Conservation (phyloP, 106 monocot species). For the Apostasia shenzhenica region DNA sequence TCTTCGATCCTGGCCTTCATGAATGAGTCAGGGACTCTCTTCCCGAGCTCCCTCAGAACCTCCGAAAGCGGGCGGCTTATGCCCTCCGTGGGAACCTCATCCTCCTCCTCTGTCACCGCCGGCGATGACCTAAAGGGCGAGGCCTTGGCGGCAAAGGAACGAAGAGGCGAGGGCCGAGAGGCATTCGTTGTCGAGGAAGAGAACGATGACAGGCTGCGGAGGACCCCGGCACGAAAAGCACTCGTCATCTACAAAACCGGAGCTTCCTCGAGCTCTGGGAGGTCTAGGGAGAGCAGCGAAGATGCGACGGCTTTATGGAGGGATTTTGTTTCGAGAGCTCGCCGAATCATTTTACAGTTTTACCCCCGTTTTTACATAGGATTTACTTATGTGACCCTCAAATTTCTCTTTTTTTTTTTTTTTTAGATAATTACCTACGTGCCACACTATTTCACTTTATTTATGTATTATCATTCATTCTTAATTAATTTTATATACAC, state of each 20-base stretch:
- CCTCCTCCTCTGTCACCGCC: slow-evolving; percentile 16
- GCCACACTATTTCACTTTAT: too few relatives aligned
- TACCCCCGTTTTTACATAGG: too few relatives aligned
- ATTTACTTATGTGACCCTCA: too few relatives aligned
- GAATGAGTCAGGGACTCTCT: slow-evolving; percentile 63
- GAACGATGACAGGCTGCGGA: not conserved
- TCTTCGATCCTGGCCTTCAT: slow-evolving; percentile 37
- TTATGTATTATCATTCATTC: too few relatives aligned
- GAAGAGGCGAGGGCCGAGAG: slow-evolving; percentile 3
- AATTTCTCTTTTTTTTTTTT: too few relatives aligned
- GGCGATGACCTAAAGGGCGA: slow-evolving; percentile 11
- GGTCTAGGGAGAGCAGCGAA: too few relatives aligned
- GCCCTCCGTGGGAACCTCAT: slow-evolving; percentile 36
- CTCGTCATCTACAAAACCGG: not conserved
- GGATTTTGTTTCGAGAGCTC: too few relatives aligned
- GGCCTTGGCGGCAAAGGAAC: slow-evolving; percentile 18
- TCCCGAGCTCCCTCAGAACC: slow-evolving; percentile 43
- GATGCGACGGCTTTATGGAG: too few relatives aligned
- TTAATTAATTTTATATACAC: too few relatives aligned
- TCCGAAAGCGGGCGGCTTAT: slow-evolving; percentile 54
- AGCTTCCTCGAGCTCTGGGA: not conserved
- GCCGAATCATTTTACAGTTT: too few relatives aligned
- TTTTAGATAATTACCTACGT: too few relatives aligned
- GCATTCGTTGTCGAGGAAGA: not conserved
- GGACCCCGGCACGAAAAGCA: not conserved